A percentile compares a stretch with the other conserved stretches of the same genome.
Conservation (phyloP, 768 basidiomycete species). For the Tylopilus vinaceipallidus region DNA sequence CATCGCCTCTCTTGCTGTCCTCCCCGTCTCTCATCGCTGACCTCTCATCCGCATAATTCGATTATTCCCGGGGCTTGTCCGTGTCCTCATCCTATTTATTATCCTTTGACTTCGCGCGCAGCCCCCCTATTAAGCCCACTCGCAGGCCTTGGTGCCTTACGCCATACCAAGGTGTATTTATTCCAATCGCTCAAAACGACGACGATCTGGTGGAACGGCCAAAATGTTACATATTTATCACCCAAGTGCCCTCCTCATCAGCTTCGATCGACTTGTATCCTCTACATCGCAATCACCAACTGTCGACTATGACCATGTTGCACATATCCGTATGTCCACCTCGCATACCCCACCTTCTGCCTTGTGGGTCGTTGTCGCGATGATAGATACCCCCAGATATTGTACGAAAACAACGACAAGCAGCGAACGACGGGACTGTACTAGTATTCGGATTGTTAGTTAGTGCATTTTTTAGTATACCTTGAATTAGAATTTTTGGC, state of each 20-base stretch:
- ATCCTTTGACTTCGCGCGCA: constrained; percentile 22
- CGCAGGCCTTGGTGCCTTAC: constrained; percentile 16
- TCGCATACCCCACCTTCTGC: constrained; percentile 16
- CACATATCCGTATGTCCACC: constrained; percentile 25
- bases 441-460: constrained; percentile 32
- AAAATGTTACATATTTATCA: constrained; percentile 29
- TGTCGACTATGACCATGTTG: constrained; percentile 32
- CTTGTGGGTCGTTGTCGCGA: constrained; percentile 28
- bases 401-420: constrained; percentile 29
- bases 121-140: constrained; percentile 4
- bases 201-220: constrained; percentile 21
- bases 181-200: constrained; percentile 29
- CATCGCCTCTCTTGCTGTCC: constrained; percentile 29
- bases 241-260: constrained; percentile 7
- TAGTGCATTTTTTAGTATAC: constrained; percentile 34
- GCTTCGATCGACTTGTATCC: constrained; percentile 28
- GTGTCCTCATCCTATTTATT: constrained; percentile 32
- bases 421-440: constrained; percentile 33
- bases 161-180: constrained; percentile 31
- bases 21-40: constrained; percentile 22
- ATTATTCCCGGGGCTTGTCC: background rate
- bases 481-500: constrained; percentile 36
- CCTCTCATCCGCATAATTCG: constrained; percentile 19
- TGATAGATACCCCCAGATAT: constrained; percentile 32
- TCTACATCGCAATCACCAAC: constrained; percentile 21